Evolutionary conservation across 75 land plant genomes (phyloP).

Genomic region (Ceratopteris richardii): DNA sequence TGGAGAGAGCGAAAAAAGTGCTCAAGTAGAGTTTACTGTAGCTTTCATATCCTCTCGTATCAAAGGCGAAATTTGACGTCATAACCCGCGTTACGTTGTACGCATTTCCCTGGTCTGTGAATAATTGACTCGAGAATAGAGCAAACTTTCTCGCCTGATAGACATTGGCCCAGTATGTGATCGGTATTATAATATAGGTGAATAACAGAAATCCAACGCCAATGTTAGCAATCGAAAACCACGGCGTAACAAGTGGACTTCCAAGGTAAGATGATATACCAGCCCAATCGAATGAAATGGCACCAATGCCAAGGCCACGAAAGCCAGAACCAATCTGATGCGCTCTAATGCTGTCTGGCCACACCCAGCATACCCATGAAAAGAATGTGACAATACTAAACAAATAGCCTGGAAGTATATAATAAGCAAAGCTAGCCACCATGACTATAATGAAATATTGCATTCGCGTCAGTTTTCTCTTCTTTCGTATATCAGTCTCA

Average conservation of each 20-base stretch:
- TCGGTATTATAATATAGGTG: constrained; percentile 61
- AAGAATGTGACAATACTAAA: constrained; percentile 66
- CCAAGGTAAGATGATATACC: constrained; percentile 71
- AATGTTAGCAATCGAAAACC: constrained; percentile 62
- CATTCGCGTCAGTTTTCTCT: constrained; percentile 55
- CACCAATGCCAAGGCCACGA: constrained; percentile 75
- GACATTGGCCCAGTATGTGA: constrained; percentile 69
- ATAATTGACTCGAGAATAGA: constrained; percentile 71
- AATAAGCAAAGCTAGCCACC: constrained; percentile 64
- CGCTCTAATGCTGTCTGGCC: constrained; percentile 68
- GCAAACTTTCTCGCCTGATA: constrained; percentile 75
- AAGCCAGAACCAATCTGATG: constrained; percentile 86
- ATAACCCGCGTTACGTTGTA: constrained; percentile 59
- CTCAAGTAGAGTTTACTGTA: constrained; percentile 73
- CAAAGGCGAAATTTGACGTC: constrained; percentile 46
- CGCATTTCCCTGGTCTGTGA: constrained; percentile 44
- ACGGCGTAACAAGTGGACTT: constrained; percentile 84
- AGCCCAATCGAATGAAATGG: constrained; percentile 84
- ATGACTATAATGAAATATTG: constrained; percentile 58
- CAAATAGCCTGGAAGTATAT: constrained; percentile 74
- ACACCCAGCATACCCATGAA: constrained; percentile 88
- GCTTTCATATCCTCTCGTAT: constrained; percentile 51
- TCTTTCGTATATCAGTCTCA: constrained; percentile 46
- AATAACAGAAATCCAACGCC: constrained; percentile 63
- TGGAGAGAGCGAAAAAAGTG: constrained; percentile 73